Conservation (phyloP, 1,139 yeast species). For the Pichia norvegensis region DNA sequence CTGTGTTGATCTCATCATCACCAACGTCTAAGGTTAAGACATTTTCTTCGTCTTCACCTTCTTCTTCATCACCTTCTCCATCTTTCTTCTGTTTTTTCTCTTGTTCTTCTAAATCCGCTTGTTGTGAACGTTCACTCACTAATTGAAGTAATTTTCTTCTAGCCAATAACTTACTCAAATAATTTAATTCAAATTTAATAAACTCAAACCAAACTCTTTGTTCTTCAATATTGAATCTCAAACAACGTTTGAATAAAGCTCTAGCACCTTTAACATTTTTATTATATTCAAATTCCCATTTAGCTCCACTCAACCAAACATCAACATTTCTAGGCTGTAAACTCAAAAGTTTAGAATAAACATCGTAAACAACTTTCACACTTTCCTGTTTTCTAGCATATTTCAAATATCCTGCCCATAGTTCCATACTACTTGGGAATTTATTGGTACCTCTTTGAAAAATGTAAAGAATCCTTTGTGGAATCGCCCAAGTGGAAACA, state of each 20-base stretch:
- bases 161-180: constrained; percentile 73
- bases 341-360: constrained; percentile 71
- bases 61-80: constrained; percentile 19
- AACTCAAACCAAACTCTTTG: constrained; percentile 75
- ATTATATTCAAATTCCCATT: constrained; percentile 83
- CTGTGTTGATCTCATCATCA: constrained; percentile 48
- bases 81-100: constrained; percentile 26
- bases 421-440: constrained; percentile 65
- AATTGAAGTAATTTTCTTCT: constrained; percentile 78
- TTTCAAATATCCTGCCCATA: constrained; percentile 74
- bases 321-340: constrained; percentile 86
- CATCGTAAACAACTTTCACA: constrained; percentile 69
- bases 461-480: constrained; percentile 72
- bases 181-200: constrained; percentile 79
- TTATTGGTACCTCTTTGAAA: constrained; percentile 77
- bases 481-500: constrained; percentile 82
- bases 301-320: constrained; percentile 94
- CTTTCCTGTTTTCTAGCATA: constrained; percentile 72
- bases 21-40: constrained; percentile 29
- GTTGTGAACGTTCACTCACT: constrained; percentile 63
- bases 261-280: constrained; percentile 89
- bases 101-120: constrained; percentile 41
- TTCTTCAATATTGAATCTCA: constrained; percentile 75
- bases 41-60: constrained; percentile 5
- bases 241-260: constrained; percentile 72